Percentiles rank a stretch among this genome's conserved stretches.
phyloP scores from a whole-genome alignment of 108 stramenopile genomes.

The Skeletonema marinoi region DNA sequence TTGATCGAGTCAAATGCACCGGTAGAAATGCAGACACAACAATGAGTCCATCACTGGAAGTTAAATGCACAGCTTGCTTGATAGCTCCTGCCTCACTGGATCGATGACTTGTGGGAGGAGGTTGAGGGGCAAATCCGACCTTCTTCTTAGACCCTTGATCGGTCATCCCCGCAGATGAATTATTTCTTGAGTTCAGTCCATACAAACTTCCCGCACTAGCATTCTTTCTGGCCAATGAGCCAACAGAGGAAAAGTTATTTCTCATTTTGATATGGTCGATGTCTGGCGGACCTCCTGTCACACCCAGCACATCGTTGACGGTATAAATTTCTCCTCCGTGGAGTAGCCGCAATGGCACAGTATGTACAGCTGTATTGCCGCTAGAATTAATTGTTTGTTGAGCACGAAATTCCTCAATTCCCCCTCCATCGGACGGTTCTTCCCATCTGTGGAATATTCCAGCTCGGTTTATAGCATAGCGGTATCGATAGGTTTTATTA shows the following conservation, averaged over 20 bases:
- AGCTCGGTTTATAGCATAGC: conserved; percentile 71
- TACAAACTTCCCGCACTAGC: conserved; percentile 25
- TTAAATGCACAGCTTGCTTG: conserved; percentile 70
- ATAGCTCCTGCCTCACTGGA: not conserved
- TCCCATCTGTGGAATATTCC: conserved; percentile 79
- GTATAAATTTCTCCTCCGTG: conserved; percentile 64
- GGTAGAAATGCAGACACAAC: conserved; percentile 91
- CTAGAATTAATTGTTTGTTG: conserved; percentile 13
- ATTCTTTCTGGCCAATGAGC: conserved; percentile 28
- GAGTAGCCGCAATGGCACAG: conserved; percentile 66
- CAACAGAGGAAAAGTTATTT: conserved; percentile 23
- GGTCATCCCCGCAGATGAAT: conserved; percentile 5
- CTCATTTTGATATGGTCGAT: conserved; percentile 71
- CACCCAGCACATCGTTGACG: conserved; percentile 77
- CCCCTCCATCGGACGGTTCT: conserved; percentile 46
- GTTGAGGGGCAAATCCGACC: conserved; percentile 77
- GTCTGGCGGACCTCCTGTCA: conserved; percentile 56
- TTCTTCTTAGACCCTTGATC: conserved; percentile 54
- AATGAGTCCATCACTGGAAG: conserved; percentile 84
- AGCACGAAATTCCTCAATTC: conserved; percentile 27
- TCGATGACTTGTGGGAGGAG: conserved; percentile 33
- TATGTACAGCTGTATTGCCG: conserved; percentile 28
- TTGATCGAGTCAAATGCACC: conserved; percentile 72
- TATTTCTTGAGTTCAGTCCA: conserved; percentile 15
- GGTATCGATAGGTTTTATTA: conserved; percentile 62